Conservation (phyloP, 1,284 basidiomycete genomes). For the Rhizopogon parksii region DNA sequence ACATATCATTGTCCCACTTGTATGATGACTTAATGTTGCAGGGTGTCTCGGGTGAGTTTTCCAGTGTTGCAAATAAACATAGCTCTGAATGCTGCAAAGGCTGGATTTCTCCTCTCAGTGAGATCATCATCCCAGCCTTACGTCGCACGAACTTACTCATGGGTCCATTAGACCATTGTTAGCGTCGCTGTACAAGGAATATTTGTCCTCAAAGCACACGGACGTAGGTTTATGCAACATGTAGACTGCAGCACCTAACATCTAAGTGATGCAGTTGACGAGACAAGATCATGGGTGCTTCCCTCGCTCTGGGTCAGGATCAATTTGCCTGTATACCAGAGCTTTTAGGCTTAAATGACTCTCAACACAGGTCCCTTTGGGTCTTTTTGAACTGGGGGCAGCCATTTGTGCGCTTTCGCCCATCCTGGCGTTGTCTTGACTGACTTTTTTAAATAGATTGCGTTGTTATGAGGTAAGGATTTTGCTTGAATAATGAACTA, state of each 20-base stretch:
- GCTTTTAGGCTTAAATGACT: background rate
- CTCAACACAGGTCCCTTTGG: background rate
- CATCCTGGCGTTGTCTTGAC: background rate
- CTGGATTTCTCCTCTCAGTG: background rate
- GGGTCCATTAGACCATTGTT: constrained; percentile 1
- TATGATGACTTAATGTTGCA: background rate
- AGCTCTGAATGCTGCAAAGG: background rate
- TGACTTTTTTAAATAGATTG: constrained; percentile 1
- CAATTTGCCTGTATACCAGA: background rate
- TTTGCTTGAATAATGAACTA: background rate
- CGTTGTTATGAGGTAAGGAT: constrained; percentile 1
- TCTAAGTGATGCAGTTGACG: background rate
- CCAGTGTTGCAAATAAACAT: background rate
- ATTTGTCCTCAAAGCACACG: constrained; percentile 5
- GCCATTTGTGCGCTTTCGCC: background rate
- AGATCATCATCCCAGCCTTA: background rate
- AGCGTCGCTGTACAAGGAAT: constrained; percentile 4
- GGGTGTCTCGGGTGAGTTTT: constrained; percentile 3
- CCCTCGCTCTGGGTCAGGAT: constrained; percentile 7
- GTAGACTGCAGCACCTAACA: background rate
- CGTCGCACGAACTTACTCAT: background rate
- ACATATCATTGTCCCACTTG: background rate
- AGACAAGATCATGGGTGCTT: constrained; percentile 3
- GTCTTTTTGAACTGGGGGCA: constrained; percentile 3
- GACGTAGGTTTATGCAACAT: constrained; percentile 1